Evolutionary conservation across 139 green algal species (phyloP), one percentile per base, ranked within the genome.

Genomic region (Haematococcus lacustris): DNA sequence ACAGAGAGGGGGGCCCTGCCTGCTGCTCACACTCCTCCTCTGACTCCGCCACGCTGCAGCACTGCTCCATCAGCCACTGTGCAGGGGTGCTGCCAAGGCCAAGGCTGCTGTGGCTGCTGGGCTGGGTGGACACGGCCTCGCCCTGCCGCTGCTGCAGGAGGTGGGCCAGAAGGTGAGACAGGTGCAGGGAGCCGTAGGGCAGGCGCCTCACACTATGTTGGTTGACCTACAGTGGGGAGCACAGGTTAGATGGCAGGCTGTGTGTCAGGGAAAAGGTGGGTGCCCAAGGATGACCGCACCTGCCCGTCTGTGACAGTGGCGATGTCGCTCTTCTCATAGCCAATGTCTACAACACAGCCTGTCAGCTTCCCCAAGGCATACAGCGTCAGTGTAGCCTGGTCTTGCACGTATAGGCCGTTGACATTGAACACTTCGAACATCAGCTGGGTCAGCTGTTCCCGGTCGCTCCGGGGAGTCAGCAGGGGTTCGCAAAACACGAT

Each of bases 391-490:
- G 91, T 83, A 5, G 88, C 73, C 35, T 87, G 73, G 71, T 94
- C 88, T 37, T 85, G 77, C 1, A 88, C 64, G 61, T 87, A 94
- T 6, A 93, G 73, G 4, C 86, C 89, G 0, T 69, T 61, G 3
- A 93, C 80, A 67, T 92, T 92, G 79, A 85, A 85, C 1, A 74
- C 60, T 76, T 97, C 92, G 71, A 97, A 97, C 38, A 89, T 74
- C 0, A 97, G 73, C 76, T 92, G 84, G 23, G 83, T 76, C 59
- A 95, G 76, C n/a, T 66, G 79, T 73, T 97, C 91, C 0, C 89
- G 76, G 39, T 93, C 88, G 17, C 73, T 40, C 34, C 83, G 80
- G 35, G 81, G 71, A 1, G 82, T 86, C 1, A 92, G 78, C 35
- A 90, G 70, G 1, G 90, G 90, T 67, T 97, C 91, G 1, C 79